Conservation (phyloP, 495 filamentous ascomycete species). For the Lepidopterella palustris region DNA sequence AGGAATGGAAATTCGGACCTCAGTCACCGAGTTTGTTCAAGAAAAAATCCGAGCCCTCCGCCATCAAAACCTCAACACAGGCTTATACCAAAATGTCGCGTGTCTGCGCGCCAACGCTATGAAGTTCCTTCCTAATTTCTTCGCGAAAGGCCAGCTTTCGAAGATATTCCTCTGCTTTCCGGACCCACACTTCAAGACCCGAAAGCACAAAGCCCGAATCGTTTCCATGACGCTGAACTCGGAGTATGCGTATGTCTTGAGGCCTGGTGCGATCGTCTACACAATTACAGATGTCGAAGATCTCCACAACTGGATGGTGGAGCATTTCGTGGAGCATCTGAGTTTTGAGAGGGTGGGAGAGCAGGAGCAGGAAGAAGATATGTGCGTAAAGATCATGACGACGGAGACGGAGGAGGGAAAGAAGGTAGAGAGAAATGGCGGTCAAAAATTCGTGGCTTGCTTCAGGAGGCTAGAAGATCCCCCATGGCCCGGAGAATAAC, state of each 20-base stretch:
- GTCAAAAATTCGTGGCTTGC: conserved; percentile 78
- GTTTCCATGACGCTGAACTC: conserved; percentile 79
- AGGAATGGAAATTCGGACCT: conserved; percentile 82
- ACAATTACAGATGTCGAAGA: conserved; percentile 97
- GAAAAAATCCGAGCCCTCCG: conserved; percentile 79
- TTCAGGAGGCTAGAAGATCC: conserved; percentile 78
- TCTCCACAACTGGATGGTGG: conserved; percentile 84
- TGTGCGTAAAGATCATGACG: conserved; percentile 74
- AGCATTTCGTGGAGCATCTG: conserved; percentile 67
- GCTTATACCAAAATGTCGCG: conserved; percentile 73
- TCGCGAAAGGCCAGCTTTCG: conserved; percentile 62
- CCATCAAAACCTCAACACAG: conserved; percentile 44
- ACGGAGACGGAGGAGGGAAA: conserved; percentile 92
- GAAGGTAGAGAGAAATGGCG: conserved; percentile 88
- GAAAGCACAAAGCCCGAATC: conserved; percentile 95
- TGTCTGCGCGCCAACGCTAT: conserved; percentile 90
- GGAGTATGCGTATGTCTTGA: conserved; percentile 86
- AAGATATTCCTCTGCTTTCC: conserved; percentile 98
- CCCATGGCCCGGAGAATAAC: conserved; percentile 52
- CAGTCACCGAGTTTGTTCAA: conserved; percentile 82
- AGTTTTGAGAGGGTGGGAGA: conserved; percentile 55
- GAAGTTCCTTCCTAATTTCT: conserved; percentile 98
- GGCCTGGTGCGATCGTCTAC: conserved; percentile 78
- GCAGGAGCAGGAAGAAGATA: conserved; percentile 50
- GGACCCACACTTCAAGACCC: conserved; percentile 94